A percentile compares a stretch with the other conserved stretches of the same genome.
These are phyloP conservation scores for Plasmodium vivax DNA, from an alignment of 169 alveolate genomes.

Conservation along the genomic window DNA sequence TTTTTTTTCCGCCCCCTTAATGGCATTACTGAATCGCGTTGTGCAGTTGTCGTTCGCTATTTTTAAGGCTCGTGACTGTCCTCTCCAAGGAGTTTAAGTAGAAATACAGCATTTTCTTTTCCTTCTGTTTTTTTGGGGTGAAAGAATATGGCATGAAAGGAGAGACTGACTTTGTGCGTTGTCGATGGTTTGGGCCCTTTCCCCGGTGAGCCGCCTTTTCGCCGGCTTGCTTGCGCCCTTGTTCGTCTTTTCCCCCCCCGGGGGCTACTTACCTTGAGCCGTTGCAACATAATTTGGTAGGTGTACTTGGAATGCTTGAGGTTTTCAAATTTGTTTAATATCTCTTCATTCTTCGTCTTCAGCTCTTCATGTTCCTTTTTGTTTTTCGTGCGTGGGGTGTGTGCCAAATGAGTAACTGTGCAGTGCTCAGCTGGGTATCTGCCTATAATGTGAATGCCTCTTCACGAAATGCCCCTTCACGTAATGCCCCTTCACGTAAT, in stretches of 20 bases:
- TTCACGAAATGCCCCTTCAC: neutral
- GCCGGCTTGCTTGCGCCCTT: neutral
- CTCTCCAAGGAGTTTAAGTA: conserved; percentile 57
- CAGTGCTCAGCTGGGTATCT: neutral
- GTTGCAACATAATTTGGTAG: conserved; percentile 66
- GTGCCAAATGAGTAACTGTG: neutral
- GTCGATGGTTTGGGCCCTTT: neutral
- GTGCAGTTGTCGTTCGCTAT: conserved; percentile 39
- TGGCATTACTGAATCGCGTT: conserved; percentile 49
- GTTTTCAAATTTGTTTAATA: conserved; percentile 53
- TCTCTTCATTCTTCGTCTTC: conserved; percentile 44
- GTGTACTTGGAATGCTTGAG: conserved; percentile 62
- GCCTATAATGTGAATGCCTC: neutral
- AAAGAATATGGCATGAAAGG: neutral
- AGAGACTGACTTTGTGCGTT: neutral
- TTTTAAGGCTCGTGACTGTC: conserved; percentile 55
- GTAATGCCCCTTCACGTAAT: no score
- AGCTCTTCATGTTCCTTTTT: conserved; percentile 66
- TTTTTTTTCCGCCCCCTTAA: neutral
- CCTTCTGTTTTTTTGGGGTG: conserved; percentile 20
- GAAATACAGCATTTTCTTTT: conserved; percentile 48
- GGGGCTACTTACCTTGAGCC: conserved; percentile 26
- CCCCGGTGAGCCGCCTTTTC: neutral
- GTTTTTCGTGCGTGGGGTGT: neutral
- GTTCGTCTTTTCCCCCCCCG: neutral